Evolutionary conservation across 257 asterid genomes (phyloP).

Genomic region (Marsdenia floribunda): DNA sequence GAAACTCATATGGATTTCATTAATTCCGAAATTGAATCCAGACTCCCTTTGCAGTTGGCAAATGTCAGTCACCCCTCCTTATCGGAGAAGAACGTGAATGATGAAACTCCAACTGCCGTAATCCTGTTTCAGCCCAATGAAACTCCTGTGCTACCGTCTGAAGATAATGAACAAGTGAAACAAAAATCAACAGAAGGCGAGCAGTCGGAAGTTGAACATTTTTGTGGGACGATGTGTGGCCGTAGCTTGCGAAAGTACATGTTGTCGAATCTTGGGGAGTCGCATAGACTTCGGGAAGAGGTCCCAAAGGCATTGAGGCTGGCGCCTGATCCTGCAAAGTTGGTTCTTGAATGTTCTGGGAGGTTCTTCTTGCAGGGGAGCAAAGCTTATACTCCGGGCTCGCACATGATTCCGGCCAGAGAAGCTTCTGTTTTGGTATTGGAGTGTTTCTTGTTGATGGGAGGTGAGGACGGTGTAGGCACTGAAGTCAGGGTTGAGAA

Average conservation of each 20-base stretch:
- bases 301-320: conserved; percentile 59
- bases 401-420: conserved; percentile 55
- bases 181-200: neutral
- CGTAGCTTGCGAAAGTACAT: conserved; percentile 51
- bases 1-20: conserved; percentile 49
- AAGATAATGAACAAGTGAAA: conserved; percentile 12
- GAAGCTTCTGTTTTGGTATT: conserved; percentile 63
- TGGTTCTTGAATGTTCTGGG: conserved; percentile 61
- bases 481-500: conserved; percentile 25
- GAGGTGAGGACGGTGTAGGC: conserved; percentile 27
- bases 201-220: conserved; percentile 48
- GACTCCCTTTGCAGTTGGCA: conserved; percentile 26
- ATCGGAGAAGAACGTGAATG: neutral
- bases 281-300: conserved; percentile 47
- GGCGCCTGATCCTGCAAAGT: conserved; percentile 49
- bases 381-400: conserved; percentile 39
- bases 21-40: conserved; percentile 36
- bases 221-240: conserved; percentile 47
- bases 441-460: conserved; percentile 70
- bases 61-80: conserved; percentile 13
- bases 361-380: conserved; percentile 75
- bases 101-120: neutral
- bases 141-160: neutral
- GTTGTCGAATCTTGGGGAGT: conserved; percentile 28
- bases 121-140: conserved; percentile 4